Base-by-base conservation (phyloP, 768 basidiomycete species). In the Lactifluus echinatus region DNA sequence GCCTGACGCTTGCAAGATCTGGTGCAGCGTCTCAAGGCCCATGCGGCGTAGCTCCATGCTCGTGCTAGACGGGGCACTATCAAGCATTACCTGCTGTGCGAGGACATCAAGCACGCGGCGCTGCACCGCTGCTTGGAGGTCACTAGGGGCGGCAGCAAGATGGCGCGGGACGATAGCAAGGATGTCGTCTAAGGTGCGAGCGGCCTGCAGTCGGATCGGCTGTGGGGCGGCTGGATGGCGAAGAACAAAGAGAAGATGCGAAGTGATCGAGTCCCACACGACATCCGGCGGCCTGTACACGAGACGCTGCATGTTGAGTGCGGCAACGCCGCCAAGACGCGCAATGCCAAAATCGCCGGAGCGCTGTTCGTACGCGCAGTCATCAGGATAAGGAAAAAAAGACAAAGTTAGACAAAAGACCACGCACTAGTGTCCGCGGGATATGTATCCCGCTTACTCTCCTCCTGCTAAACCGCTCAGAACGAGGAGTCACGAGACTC, bases 291-390 rank as follows among this genome's bases (percentile, higher is more conserved):
- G 78, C n/a, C 85, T 79, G 60, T 86, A 87, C 47, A 96, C 85
- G 17, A 99, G 75, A 3, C 95, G 84, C 66, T 89, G 83, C 24
- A 96, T 84, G 66, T 97, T 99, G 52, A 90, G 76, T 63, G 83
- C 75, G 0, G 86, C 79, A 10, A 95, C 85, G 1, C 81, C 79
- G 8, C 92, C 88, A 23, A 97, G 73, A 66, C 90, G 91, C 57
- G 81, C 81, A 55, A 97, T 85, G n/a, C 92, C 90, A 73, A 96
- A 98, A 61, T 99, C 95, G 0, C 89, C 90, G 0, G 87, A 79
- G n/a, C 88, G 80, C 89, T 93, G 57, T 19, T 28, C 15, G 46
- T 23, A 47, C 62, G 17, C 19, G 11, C 26, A 12, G 45, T 33
- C 53, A 56, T 24, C 2, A 26, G 31, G 17, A 15, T 17, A 23